These are phyloP conservation scores for Tripidium arundinaceum DNA, from an alignment of 202 grass and related monocot genomes.

Conservation along the genomic window DNA sequence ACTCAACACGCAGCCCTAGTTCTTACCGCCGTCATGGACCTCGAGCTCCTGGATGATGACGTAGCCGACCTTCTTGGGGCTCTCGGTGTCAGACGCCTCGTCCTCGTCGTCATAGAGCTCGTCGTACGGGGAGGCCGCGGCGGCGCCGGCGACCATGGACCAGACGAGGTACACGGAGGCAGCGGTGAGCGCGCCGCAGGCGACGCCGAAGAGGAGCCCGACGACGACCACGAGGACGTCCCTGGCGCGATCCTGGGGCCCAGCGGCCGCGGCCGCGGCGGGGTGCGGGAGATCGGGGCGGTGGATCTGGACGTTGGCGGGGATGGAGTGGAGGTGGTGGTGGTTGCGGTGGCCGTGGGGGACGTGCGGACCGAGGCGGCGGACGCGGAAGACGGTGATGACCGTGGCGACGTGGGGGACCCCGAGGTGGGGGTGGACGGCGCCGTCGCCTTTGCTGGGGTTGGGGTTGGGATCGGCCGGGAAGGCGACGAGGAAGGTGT, in stretches of 20 bases:
- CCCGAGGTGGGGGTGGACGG: conserved; percentile 1
- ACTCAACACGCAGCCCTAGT: conserved; percentile 31
- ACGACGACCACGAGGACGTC: conserved; percentile 60
- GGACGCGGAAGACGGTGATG: conserved; percentile 40
- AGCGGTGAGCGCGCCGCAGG: conserved; percentile 63
- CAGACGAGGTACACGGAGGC: conserved; percentile 68
- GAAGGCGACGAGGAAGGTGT: conserved; percentile 42
- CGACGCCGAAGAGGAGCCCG: conserved; percentile 66
- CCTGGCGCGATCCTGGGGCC: conserved; percentile 51
- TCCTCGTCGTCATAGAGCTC: conserved; percentile 48
- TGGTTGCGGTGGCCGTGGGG: neutral
- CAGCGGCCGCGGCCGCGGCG: neutral
- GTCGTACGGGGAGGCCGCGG: conserved; percentile 36
- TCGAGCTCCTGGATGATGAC: conserved; percentile 52
- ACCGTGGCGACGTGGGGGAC: conserved; percentile 27
- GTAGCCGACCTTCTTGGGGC: conserved; percentile 70
- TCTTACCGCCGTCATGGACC: conserved; percentile 47
- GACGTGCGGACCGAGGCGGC: conserved; percentile 27
- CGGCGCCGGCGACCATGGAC: conserved; percentile 41
- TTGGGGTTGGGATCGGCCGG: conserved; percentile 18
- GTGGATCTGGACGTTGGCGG: conserved; percentile 38
- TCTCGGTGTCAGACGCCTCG: conserved; percentile 43
- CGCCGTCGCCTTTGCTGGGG: neutral
- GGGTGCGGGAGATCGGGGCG: conserved; percentile 36
- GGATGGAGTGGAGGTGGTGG: conserved; percentile 44